Evolutionary conservation across 805 yeast species (phyloP).

Genomic region (Saccharomycopsis javanensis): DNA sequence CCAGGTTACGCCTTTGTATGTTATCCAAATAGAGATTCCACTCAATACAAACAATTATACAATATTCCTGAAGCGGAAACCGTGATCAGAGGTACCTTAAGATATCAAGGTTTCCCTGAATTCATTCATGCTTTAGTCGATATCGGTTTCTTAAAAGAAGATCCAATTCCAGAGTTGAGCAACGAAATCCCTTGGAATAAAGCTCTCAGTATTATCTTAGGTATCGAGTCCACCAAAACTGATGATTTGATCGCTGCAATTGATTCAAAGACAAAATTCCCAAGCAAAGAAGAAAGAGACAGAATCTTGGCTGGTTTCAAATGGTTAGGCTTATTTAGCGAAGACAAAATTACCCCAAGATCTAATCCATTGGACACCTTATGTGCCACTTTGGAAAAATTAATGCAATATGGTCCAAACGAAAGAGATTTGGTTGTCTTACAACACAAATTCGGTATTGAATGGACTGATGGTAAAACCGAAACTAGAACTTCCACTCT

Average conservation of each 20-base stretch:
- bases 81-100: slow-evolving; percentile 90
- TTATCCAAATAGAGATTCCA: slow-evolving; percentile 97
- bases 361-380: slow-evolving; percentile 92
- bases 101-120: slow-evolving; percentile 99
- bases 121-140: slow-evolving; percentile 93
- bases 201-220: slow-evolving; percentile 67
- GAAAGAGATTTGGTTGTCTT: slow-evolving; percentile 93
- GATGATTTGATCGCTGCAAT: slow-evolving; percentile 69
- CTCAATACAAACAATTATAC: slow-evolving; percentile 85
- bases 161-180: slow-evolving; percentile 48
- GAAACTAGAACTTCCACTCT: slow-evolving; percentile 94
- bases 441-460: slow-evolving; percentile 97
- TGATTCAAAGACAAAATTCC: slow-evolving; percentile 69
- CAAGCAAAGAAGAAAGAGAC: slow-evolving; percentile 70
- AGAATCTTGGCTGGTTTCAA: slow-evolving; percentile 81
- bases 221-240: slow-evolving; percentile 61
- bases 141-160: slow-evolving; percentile 83
- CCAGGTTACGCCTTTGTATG: slow-evolving; percentile 93
- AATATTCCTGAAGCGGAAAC: slow-evolving; percentile 96
- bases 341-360: slow-evolving; percentile 68
- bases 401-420: slow-evolving; percentile 92
- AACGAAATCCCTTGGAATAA: slow-evolving; percentile 74
- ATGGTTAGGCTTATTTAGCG: slow-evolving; percentile 91
- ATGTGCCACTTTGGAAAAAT: slow-evolving; percentile 90
- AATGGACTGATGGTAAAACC: slow-evolving; percentile 85